A percentile compares a stretch with the other conserved stretches of the same genome.
Evolutionary conservation across 2,329 filamentous ascomycete species (phyloP).

Genomic region (Onygena corvina): DNA sequence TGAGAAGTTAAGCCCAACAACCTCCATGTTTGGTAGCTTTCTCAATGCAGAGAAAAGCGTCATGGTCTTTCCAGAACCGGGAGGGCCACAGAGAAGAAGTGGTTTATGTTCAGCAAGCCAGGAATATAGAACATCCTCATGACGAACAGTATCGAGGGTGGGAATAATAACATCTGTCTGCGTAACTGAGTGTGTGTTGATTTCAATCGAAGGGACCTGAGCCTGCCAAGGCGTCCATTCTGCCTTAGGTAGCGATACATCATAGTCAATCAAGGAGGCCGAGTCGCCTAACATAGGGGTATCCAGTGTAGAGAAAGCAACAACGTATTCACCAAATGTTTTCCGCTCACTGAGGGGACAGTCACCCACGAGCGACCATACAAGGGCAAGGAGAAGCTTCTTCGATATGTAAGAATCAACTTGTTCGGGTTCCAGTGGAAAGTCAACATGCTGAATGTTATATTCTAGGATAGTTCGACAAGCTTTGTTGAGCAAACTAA

Average conservation of each 20-base stretch:
- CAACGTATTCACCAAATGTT: conserved; percentile 72
- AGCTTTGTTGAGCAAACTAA: conserved; percentile 89
- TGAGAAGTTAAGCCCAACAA: conserved; percentile 97
- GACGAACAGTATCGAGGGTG: conserved; percentile 89
- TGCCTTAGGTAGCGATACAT: conserved; percentile 72
- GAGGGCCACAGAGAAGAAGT: conserved; percentile 86
- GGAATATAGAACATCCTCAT: conserved; percentile 98
- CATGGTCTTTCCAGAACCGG: conserved; percentile 99
- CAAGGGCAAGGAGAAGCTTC: conserved; percentile 80
- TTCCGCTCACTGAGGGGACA: conserved; percentile 83
- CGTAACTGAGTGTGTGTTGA: conserved; percentile 95
- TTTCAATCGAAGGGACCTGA: conserved; percentile 85
- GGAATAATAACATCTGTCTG: conserved; percentile 98
- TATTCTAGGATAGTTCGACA: conserved; percentile 91
- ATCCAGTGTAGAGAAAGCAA: conserved; percentile 72
- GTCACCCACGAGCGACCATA: conserved; percentile 94
- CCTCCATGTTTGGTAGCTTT: conserved; percentile 97
- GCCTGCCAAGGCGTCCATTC: conserved; percentile 92
- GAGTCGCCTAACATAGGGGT: conserved; percentile 65
- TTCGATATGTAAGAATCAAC: conserved; percentile 82
- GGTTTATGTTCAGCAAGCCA: conserved; percentile 99
- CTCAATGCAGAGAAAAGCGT: conserved; percentile 94
- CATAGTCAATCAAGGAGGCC: conserved; percentile 87
- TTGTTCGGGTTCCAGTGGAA: conserved; percentile 80
- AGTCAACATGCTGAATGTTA: conserved; percentile 87